phyloP scores from a whole-genome alignment of 805 yeast genomes.

The Starmera caribaea region DNA sequence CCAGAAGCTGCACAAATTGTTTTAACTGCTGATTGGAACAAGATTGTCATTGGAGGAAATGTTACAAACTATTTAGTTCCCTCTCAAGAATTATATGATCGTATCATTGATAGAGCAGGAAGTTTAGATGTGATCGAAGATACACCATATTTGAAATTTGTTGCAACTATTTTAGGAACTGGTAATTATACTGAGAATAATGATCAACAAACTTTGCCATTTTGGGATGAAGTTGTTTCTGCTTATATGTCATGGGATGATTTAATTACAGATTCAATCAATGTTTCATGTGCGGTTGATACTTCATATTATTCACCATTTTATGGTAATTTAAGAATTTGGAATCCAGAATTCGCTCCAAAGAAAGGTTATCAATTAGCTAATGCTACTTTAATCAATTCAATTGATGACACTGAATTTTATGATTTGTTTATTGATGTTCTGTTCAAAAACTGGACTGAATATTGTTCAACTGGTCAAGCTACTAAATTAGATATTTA shows the following conservation, averaged over 20 bases:
- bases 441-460: conserved; percentile 27
- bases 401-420: conserved; percentile 22
- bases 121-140: conserved; percentile 18
- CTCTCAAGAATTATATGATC: conserved; percentile 27
- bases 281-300: conserved; percentile 27
- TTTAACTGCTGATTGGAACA: conserved; percentile 31
- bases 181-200: conserved; percentile 25
- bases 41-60: conserved; percentile 30
- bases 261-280: conserved; percentile 20
- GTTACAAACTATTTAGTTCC: conserved; percentile 31
- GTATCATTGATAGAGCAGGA: conserved; percentile 27
- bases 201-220: conserved; percentile 28
- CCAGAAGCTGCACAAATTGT: conserved; percentile 37
- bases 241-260: conserved; percentile 29
- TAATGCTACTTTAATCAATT: conserved; percentile 26
- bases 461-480: conserved; percentile 18
- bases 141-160: conserved; percentile 21
- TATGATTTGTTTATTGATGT: conserved; percentile 23
- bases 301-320: conserved; percentile 32
- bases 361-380: conserved; percentile 21
- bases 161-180: conserved; percentile 22
- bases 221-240: conserved; percentile 34
- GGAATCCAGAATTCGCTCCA: conserved; percentile 30
- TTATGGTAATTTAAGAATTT: conserved; percentile 30
- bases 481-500: too few species aligned